A percentile compares a stretch with the other conserved stretches of the same genome.
These are phyloP conservation scores for Bryoglossum gracile DNA, from an alignment of 495 filamentous ascomycete species.

Conservation along the genomic window DNA sequence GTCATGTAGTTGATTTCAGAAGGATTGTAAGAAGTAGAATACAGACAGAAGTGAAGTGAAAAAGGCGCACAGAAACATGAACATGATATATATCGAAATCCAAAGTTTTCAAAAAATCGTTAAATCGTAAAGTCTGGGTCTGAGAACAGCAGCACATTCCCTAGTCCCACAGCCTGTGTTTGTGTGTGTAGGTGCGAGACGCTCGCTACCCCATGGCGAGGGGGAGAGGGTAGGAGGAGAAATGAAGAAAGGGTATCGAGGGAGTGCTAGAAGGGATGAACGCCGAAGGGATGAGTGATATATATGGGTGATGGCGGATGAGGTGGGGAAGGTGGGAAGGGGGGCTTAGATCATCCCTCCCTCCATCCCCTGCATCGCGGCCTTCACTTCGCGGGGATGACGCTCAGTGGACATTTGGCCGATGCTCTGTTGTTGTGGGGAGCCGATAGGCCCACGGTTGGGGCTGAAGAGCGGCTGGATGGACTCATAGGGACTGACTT, in stretches of 20 bases:
- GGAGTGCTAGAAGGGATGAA: constrained; percentile 3
- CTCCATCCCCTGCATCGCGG: constrained; percentile 31
- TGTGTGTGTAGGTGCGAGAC: no score
- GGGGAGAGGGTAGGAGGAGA: no score
- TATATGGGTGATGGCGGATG: no score
- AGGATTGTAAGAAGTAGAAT: constrained; percentile 19
- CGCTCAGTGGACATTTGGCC: constrained; percentile 24
- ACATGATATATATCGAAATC: constrained; percentile 1
- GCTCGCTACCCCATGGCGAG: no score
- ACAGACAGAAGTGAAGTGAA: constrained; percentile 9
- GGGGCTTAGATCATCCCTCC: constrained; percentile 22
- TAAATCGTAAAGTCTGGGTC: no score
- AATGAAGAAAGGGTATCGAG: constrained; percentile 22
- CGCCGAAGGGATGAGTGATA: not conserved
- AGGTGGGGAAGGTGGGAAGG: not conserved
- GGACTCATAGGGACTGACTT: constrained; percentile 49
- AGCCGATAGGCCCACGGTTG: constrained; percentile 4
- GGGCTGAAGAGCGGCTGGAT: constrained; percentile 33
- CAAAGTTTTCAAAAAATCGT: no score
- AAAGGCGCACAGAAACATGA: not conserved
- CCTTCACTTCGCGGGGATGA: constrained; percentile 35
- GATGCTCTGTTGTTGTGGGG: not conserved
- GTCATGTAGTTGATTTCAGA: constrained; percentile 13
- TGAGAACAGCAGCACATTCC: no score
- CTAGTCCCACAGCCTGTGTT: no score